Base-by-base conservation (phyloP, 805 yeast genomes). In the Wickerhamomyces sydowiorum region DNA sequence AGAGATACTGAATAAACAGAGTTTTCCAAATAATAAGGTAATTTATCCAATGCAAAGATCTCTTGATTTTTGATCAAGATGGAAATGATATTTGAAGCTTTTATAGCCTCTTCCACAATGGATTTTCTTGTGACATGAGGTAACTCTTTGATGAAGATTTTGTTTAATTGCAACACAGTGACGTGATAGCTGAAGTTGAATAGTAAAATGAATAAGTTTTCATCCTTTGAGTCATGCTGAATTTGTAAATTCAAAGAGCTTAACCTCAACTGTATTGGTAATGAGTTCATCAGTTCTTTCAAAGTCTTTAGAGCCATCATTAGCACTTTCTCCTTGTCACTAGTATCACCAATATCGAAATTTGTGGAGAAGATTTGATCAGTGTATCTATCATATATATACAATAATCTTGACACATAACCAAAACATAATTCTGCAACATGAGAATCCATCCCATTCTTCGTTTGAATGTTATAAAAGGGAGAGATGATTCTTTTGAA, bases 401-500 rank as follows among this genome's bases (percentile, higher is more conserved):
- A 62, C 59, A 60, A 58, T 10, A 61, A 36, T 28, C 65, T 49
- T 1, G 58, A 43, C 12, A 42, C 40, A 31, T 52, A 59, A 13
- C 62, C 50, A 24, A 61, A 61, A 7, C 50, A 40, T n/a, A 54
- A 29, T 24, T 62, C 67, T 7, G 45, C 29, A 2, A 50, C 15
- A 38, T 57, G 52, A 14, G 36, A 29, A 1, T 43, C 38, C 29
- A 43, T 44, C 4, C 27, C 38, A 3, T 48, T 46, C 4, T 36
- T 31, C 9, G 48, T 39, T 9, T 43, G 42, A 1, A 56, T 49
- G 20, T 50, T 51, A 45, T 62, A 61, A 25, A 58, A 51, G 1
- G 65, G 65, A 0, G 64, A 52, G 10, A 61, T 55, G 27, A 62
- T 62, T 38, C 64, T 49, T 38, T 61, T 61, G 48, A 51, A 62